A percentile compares a stretch with the other conserved stretches of the same genome.
Evolutionary conservation across 768 basidiomycete genomes (phyloP).

Genomic region (Tylopilus plumbeoviolaceoides): DNA sequence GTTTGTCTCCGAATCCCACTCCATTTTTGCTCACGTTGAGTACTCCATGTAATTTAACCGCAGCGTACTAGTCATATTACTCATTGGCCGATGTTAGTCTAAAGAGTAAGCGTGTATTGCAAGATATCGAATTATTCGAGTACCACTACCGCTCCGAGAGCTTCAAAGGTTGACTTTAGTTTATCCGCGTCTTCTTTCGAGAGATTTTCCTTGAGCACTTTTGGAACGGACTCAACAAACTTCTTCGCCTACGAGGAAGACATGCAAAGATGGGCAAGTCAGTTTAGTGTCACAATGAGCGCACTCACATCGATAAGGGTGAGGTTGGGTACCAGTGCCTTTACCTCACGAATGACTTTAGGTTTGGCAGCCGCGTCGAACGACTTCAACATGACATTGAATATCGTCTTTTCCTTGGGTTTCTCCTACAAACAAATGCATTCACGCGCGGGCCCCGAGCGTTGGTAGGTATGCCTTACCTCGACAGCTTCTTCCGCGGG

Average conservation of each 20-base stretch:
- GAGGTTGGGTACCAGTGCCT: conserved; percentile 91
- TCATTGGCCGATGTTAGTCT: conserved; percentile 12
- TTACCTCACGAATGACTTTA: conserved; percentile 97
- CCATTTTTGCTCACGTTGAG: conserved; percentile 12
- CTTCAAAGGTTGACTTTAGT: conserved; percentile 85
- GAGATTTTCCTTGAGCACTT: conserved; percentile 90
- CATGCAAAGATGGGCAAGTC: neutral
- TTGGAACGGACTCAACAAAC: conserved; percentile 93
- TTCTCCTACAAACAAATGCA: conserved; percentile 57
- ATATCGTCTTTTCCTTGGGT: conserved; percentile 98
- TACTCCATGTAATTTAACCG: conserved; percentile 26
- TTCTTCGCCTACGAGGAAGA: conserved; percentile 80
- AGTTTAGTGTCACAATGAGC: neutral
- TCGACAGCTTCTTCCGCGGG: conserved; percentile 59
- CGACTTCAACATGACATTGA: conserved; percentile 91
- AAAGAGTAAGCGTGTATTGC: conserved; percentile 16
- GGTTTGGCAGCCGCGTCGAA: conserved; percentile 91
- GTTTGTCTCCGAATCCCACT: neutral
- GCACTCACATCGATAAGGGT: conserved; percentile 90
- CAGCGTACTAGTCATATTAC: conserved; percentile 17
- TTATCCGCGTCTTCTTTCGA: conserved; percentile 98
- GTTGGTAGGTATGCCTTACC: conserved; percentile 38
- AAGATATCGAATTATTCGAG: conserved; percentile 56
- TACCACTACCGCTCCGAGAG: conserved; percentile 80
- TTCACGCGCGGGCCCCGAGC: neutral